A percentile compares a stretch with the other conserved stretches of the same genome.
Evolutionary conservation across 2,329 filamentous ascomycete species (phyloP).

Genomic region (Fusarium floridanum): DNA sequence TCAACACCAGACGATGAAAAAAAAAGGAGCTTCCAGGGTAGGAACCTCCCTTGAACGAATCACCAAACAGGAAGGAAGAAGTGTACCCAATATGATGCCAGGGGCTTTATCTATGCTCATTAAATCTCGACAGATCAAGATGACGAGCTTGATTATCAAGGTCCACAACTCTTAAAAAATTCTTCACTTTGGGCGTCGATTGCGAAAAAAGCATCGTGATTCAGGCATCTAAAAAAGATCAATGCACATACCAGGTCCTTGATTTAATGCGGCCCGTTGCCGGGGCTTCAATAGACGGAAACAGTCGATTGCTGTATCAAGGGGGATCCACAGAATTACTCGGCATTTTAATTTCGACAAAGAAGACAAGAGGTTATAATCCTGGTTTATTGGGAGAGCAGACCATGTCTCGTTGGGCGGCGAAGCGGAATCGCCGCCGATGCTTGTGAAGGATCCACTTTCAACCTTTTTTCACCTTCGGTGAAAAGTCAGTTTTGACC

Average conservation of each 20-base stretch:
- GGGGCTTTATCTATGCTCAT: slow-evolving; percentile 9
- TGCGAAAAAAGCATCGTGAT: not conserved
- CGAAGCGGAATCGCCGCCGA: slow-evolving; percentile 32
- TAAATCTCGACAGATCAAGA: not conserved
- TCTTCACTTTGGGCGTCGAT: not conserved
- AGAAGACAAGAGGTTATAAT: not conserved
- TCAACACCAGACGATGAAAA: not conserved
- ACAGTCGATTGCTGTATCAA: slow-evolving; percentile 6
- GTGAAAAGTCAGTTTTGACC: not conserved
- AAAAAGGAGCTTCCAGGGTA: slow-evolving; percentile 1
- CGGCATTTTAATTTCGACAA: slow-evolving; percentile 31
- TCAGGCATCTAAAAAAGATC: not conserved
- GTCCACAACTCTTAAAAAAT: not conserved
- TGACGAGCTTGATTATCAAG: not conserved
- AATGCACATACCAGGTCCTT: not conserved
- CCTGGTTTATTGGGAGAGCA: slow-evolving; percentile 20
- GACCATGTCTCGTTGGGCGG: slow-evolving; percentile 29
- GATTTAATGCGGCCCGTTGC: not conserved
- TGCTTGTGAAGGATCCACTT: slow-evolving; percentile 15
- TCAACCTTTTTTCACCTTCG: slow-evolving; percentile 6
- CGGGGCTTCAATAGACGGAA: slow-evolving; percentile 1
- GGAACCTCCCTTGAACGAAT: not conserved
- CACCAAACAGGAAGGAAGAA: no score
- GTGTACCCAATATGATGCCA: not conserved
- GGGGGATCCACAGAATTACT: slow-evolving; percentile 11